Percentiles rank a stretch among this genome's conserved stretches.
Evolutionary conservation across 2,329 filamentous ascomycete genomes (phyloP).

Genomic region (Emericellopsis atlantica): DNA sequence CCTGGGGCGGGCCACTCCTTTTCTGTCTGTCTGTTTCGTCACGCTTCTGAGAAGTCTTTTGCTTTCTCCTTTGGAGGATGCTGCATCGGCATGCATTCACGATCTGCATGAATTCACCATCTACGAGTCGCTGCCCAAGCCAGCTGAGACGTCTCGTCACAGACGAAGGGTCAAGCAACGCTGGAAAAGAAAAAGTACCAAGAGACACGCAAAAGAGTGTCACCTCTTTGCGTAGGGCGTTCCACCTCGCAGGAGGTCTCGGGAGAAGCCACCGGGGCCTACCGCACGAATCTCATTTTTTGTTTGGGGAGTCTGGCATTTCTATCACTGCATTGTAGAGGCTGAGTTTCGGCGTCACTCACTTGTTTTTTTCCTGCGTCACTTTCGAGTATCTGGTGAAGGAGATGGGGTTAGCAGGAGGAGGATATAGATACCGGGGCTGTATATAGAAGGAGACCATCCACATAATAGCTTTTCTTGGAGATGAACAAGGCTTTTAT

Average conservation of each 20-base stretch:
- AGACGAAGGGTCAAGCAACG: not conserved
- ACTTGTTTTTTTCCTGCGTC: not conserved
- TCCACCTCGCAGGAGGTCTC: not conserved
- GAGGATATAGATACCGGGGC: not conserved
- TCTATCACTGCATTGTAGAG: not conserved
- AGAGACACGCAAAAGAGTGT: too few relatives aligned
- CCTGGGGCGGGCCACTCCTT: not conserved
- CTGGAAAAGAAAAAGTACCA: too few relatives aligned
- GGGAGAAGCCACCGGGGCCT: too few relatives aligned
- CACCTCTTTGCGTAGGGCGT: too few relatives aligned
- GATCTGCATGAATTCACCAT: conserved; percentile 35
- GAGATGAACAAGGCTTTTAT: not conserved
- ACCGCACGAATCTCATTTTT: not conserved
- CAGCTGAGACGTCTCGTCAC: conserved; percentile 1
- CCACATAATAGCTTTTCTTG: not conserved
- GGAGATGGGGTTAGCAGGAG: not conserved
- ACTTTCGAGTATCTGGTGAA: too few relatives aligned
- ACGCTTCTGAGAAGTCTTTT: conserved; percentile 11
- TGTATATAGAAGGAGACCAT: not conserved
- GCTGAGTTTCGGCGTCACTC: conserved; percentile 1
- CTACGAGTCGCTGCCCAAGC: conserved; percentile 19
- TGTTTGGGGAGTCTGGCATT: not conserved
- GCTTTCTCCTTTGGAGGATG: conserved; percentile 21
- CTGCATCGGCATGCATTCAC: conserved; percentile 24
- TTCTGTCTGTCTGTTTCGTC: not conserved